Evolutionary conservation across 2,329 filamentous ascomycete species (phyloP), one percentile per base, ranked within the genome.

Genomic region (Trichoderma harzianum): DNA sequence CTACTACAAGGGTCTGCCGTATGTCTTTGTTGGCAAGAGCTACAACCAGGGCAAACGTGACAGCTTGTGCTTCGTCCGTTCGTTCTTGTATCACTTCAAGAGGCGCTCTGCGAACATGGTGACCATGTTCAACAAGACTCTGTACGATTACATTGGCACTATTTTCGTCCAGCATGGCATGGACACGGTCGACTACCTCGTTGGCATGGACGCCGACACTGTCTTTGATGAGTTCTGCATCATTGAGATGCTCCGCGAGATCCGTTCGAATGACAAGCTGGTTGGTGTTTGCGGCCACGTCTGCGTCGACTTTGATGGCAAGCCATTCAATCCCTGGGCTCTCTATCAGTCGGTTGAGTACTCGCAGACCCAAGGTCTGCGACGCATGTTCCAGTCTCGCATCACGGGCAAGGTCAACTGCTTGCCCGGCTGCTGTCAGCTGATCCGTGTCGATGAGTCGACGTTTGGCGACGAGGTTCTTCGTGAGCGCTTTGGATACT

Each of bases 1-100:
- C 0, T 78, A 76, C 39, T 86, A 85, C 77, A 83, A 82, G 74
- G 84, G 82, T 1, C 74, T 85, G 0, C 84, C 84, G 0, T 86
- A 83, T 70, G 78, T 85, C 34, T 83, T 85, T 70, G 83, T 86
- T 47, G 83, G 85, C 61, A 86, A 86, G 75, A 79, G 82, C 16
- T 82, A 85, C 75, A 86, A 86, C 75, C 83, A 85, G 73, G 84
- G 84, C 43, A 87, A 86, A 76, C 80, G 84, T 2, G 85, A 87
- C 75, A 84, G 84, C 62, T 76, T 86, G 55, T 86, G 85, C 74
- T 82, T 86, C n/a, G 82, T 81, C 2, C 83, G 85, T 0, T 86
- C 84, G 1, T 83, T 86, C 58, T 76, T 86, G 6, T 83, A 84
- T 74, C 83, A 86, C 74, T 87, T 83, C 80, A 83, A 85, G 73